These are phyloP conservation scores for Sugiyamaella chiloensis DNA, from an alignment of 805 yeast species.

Conservation along the genomic window DNA sequence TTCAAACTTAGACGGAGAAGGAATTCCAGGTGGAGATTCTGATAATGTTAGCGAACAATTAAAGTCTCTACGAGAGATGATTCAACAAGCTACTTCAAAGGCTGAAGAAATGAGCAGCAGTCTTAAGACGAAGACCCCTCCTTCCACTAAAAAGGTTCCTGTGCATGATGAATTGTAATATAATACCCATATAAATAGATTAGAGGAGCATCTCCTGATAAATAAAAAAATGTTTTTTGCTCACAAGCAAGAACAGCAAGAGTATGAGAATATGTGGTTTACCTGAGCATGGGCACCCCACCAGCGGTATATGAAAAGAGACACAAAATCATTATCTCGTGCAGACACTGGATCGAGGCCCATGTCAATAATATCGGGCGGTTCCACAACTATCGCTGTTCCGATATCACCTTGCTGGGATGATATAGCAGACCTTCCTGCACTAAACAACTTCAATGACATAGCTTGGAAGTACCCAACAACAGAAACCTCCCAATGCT, in stretches of 20 bases:
- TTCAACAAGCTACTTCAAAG: conserved; percentile 5
- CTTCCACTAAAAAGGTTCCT: conserved; percentile 6
- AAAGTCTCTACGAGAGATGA: conserved; percentile 7
- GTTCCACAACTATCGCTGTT: conserved; percentile 31
- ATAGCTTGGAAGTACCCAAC: conserved; percentile 53
- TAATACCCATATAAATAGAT: no score
- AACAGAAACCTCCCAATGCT: conserved; percentile 28
- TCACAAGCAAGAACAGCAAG: conserved; percentile 29
- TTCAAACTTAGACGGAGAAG: not conserved
- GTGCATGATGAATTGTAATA: conserved; percentile 19
- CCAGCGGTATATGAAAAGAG: conserved; percentile 44
- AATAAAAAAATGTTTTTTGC: conserved; percentile 1
- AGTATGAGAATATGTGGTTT: conserved; percentile 22
- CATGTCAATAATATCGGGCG: conserved; percentile 51
- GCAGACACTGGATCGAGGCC: conserved; percentile 54
- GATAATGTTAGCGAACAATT: conserved; percentile 3
- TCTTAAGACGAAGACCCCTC: not conserved
- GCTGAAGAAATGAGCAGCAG: not conserved
- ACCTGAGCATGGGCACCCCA: conserved; percentile 47
- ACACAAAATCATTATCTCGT: conserved; percentile 45
- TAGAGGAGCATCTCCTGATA: not conserved
- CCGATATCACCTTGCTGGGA: conserved; percentile 27
- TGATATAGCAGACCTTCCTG: conserved; percentile 38
- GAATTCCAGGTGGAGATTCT: not conserved
- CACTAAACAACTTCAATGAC: conserved; percentile 43